Base-by-base conservation (phyloP, 1,139 yeast genomes). In the Wickerhamomyces sp. region DNA sequence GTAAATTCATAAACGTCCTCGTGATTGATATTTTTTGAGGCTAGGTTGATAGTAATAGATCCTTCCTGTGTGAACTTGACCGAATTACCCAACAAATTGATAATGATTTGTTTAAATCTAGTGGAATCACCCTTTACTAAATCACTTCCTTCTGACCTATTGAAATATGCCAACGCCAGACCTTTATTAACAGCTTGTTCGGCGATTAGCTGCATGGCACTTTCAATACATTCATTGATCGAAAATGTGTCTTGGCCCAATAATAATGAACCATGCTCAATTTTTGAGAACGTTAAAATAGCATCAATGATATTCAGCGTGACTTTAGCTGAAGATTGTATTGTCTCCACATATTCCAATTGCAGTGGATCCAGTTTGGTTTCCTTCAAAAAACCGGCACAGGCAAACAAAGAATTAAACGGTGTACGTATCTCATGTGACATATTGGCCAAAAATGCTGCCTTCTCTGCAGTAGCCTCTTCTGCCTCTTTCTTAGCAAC, bases 401-500 rank as follows among this genome's bases (percentile, higher is more conserved):
- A 76, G 5, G 78, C 73, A 41, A 76, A 59, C 36, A 76, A 58
- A 1, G 80, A 76, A 54, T 76, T 76, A 58, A 76, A 75, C 0
- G 81, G 81, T 1, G 81, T 76, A 44, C 81, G 58, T 37, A 76
- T 75, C 51, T 76, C 81, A 52, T 76, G 79, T 1, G 78, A 72
- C 81, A 76, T 75, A 45, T 75, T 75, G n/a, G 80, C 79, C 39
- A 76, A 54, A 47, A 76, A 76, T 38, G 76, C 70, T 2, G 81
- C 78, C 58, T 74, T 76, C 47, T 74, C 81, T 5, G 74, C 76
- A 0, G 79, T 76, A 1, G 81, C 81, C 40, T 73, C 79, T 48
- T 76, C 81, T 1, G 81, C 81, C 3, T 78, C 73, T 44, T 65
- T 62, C 51, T 73, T 75, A 5, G 81, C 80, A 20, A 68, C 44